Base-by-base conservation (phyloP, 257 asterid species). In the Verbascum thapsus region DNA sequence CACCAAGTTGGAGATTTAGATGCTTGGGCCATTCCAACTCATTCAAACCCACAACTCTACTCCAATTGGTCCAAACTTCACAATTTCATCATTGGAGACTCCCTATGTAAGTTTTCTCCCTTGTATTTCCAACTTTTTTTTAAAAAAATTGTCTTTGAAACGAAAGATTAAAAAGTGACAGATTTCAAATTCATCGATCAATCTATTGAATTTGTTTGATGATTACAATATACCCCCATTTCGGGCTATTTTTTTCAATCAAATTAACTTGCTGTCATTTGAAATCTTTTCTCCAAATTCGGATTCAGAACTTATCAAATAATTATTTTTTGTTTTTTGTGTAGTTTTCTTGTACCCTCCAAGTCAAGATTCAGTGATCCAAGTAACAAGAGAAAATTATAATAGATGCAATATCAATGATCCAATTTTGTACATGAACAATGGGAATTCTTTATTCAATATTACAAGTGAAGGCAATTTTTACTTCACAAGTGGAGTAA, bases 321-420 rank as follows among this genome's bases (percentile, higher is more conserved):
- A 3, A 5, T 39, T n/a, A n/a, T n/a, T n/a, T n/a, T n/a, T n/a
- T n/a, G n/a, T 2, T 15, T 3, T 44, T 35, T 34, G 5, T 78
- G 80, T 92, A 94, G 99, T 90, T 71, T 94, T 94, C 75, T 76
- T 94, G 79, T 90, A 85, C 78, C 99, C 99, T 5, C 99, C 99
- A 6, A 94, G 97, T 68, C 81, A 88, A 72, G 99, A 94, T 66
- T 90, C 99, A 6, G 81, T 90, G 53, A 78, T 90, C 74, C 96
- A 84, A 47, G 95, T 94, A 17, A 82, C 86, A 6, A 61, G 72
- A 18, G 81, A 74, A 16, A 64, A 89, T 10, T 94, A 69, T 85
- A 63, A 68, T 10, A 67, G 64, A 76, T 94, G 99, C 83, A 74
- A 83, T 82, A 60, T 81, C 11, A 86, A 83, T 72, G 85, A 88